Evolutionary conservation across 1,139 yeast species (phyloP).

Genomic region (Debaryomyces sp.): DNA sequence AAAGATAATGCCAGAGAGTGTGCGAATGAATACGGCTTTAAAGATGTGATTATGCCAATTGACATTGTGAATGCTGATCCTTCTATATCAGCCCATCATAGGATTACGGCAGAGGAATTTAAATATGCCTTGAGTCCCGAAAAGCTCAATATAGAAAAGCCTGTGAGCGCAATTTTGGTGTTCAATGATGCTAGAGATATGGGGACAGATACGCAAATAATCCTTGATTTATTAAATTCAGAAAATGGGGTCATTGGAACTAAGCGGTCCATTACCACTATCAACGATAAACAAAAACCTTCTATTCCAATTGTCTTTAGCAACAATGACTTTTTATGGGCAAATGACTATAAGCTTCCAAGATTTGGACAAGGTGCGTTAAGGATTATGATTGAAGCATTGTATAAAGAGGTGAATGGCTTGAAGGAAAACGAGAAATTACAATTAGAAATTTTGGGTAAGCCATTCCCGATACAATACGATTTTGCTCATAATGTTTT

Average conservation of each 20-base stretch:
- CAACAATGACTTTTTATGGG: slow-evolving; percentile 89
- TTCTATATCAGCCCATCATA: slow-evolving; percentile 74
- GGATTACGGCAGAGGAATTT: slow-evolving; percentile 51
- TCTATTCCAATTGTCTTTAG: slow-evolving; percentile 81
- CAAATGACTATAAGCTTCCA: slow-evolving; percentile 77
- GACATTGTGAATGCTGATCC: slow-evolving; percentile 66
- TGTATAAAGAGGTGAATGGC: slow-evolving; percentile 61
- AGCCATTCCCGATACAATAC: slow-evolving; percentile 80
- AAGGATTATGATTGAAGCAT: slow-evolving; percentile 61
- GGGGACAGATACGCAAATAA: slow-evolving; percentile 83
- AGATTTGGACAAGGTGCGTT: slow-evolving; percentile 95
- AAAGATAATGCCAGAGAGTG: slow-evolving; percentile 69
- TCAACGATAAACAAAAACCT: slow-evolving; percentile 42
- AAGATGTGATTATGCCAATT: slow-evolving; percentile 73
- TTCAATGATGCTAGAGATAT: slow-evolving; percentile 92
- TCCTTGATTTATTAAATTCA: slow-evolving; percentile 71
- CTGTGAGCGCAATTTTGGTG: slow-evolving; percentile 78
- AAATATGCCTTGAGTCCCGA: slow-evolving; percentile 42
- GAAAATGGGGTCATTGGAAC: slow-evolving; percentile 71
- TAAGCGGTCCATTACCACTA: slow-evolving; percentile 28
- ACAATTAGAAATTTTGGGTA: slow-evolving; percentile 71
- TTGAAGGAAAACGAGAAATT: slow-evolving; percentile 43
- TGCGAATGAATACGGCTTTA: slow-evolving; percentile 79
- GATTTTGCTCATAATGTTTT: slow-evolving; percentile 80
- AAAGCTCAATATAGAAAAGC: slow-evolving; percentile 33